Percentiles rank a stretch among this genome's conserved stretches.
Conservation (phyloP, 2,329 filamentous ascomycete species). For the Zasmidium citrigriseum region DNA sequence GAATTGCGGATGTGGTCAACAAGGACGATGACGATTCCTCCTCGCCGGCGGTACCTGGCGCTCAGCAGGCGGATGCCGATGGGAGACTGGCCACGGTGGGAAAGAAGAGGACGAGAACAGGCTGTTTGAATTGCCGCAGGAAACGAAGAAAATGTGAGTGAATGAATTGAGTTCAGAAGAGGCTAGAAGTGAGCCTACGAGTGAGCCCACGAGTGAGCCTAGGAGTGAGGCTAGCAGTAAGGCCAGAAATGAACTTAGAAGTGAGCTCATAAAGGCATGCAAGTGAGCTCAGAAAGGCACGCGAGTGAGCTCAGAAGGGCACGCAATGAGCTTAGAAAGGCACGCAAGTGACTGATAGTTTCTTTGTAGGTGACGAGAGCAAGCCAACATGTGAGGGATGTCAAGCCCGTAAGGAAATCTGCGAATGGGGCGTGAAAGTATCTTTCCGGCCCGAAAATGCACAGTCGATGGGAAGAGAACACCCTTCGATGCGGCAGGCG, state of each 20-base stretch:
- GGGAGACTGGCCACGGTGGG: slow-evolving; percentile 27
- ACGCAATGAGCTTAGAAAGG: too few relatives aligned
- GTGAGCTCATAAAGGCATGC: too few relatives aligned
- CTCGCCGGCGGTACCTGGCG: neutral
- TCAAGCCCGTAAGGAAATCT: slow-evolving; percentile 29
- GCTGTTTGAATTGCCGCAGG: slow-evolving; percentile 37
- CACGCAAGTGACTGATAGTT: neutral
- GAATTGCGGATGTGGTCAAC: slow-evolving; percentile 10
- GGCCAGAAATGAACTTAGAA: too few relatives aligned
- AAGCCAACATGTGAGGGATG: slow-evolving; percentile 37
- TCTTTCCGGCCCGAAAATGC: slow-evolving; percentile 33
- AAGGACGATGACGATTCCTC: slow-evolving; percentile 5
- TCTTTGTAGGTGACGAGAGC: slow-evolving; percentile 28
- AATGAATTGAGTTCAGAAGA: too few relatives aligned
- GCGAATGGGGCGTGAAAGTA: slow-evolving; percentile 34
- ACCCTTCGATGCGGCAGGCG: slow-evolving; percentile 34
- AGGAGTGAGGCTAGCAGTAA: too few relatives aligned
- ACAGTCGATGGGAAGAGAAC: slow-evolving; percentile 29
- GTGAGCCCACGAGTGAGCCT: too few relatives aligned
- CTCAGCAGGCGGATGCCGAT: slow-evolving; percentile 5
- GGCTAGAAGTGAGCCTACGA: too few relatives aligned
- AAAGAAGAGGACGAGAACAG: slow-evolving; percentile 35
- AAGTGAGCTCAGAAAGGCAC: too few relatives aligned
- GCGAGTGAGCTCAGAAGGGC: too few relatives aligned
- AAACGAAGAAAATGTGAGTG: slow-evolving; percentile 35